Percentiles rank a stretch among this genome's conserved stretches.
Conservation (phyloP, 2,329 filamentous ascomycete genomes). For the Karstenula rhodostoma region DNA sequence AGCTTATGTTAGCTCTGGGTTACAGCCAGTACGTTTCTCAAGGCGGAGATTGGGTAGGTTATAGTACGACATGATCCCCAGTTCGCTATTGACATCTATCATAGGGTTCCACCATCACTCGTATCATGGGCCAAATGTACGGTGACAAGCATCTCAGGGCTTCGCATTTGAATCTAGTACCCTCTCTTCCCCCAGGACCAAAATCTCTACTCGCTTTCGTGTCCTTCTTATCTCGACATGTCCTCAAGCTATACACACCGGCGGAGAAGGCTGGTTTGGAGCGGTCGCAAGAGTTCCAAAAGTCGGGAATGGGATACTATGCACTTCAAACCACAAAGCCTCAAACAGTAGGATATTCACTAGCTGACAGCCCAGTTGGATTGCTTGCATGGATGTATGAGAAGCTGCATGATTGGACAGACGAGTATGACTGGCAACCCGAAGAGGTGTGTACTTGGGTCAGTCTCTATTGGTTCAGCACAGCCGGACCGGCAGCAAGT, state of each 20-base stretch:
- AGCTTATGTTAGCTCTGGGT: slow-evolving; percentile 72
- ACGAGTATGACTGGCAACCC: slow-evolving; percentile 75
- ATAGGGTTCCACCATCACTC: slow-evolving; percentile 5
- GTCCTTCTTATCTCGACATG: not conserved
- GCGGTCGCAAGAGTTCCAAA: slow-evolving; percentile 64
- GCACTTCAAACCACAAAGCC: slow-evolving; percentile 71
- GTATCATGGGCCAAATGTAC: slow-evolving; percentile 7
- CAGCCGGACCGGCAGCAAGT: slow-evolving; percentile 8
- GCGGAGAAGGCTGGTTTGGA: slow-evolving; percentile 52
- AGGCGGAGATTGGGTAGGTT: slow-evolving; percentile 26
- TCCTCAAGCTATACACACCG: not conserved
- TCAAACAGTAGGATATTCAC: slow-evolving; percentile 73
- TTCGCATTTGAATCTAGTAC: slow-evolving; percentile 15
- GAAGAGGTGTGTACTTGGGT: slow-evolving; percentile 81
- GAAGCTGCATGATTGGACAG: slow-evolving; percentile 80
- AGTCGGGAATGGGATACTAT: slow-evolving; percentile 67
- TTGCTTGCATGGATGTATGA: slow-evolving; percentile 82
- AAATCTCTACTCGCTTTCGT: not conserved
- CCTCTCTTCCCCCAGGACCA: not conserved
- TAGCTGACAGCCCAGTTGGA: slow-evolving; percentile 74
- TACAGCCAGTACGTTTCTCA: slow-evolving; percentile 62
- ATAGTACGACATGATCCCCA: too few relatives aligned
- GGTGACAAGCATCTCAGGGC: slow-evolving; percentile 2
- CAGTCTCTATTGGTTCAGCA: slow-evolving; percentile 30
- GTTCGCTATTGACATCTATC: too few relatives aligned